Conservation (phyloP, 768 basidiomycete species). For the Trametes cinnabarina region DNA sequence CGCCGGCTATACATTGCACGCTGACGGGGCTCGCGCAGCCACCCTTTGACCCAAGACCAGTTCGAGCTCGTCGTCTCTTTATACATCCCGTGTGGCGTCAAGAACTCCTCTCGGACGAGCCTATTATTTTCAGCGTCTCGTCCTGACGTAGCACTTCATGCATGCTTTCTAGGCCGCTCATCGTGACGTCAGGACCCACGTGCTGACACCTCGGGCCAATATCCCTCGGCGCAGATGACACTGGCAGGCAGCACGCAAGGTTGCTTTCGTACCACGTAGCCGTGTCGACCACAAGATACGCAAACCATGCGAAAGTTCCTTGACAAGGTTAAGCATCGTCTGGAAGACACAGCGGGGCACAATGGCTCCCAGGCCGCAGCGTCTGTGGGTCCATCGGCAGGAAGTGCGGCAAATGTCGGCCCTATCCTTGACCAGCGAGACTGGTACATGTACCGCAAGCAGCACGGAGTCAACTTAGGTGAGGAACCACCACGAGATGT, state of each 20-base stretch:
- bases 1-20: neutral
- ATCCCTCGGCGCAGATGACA: neutral
- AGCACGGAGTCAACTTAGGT: slow-evolving; percentile 84
- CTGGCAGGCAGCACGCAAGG: no score
- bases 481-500: slow-evolving; percentile 20
- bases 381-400: neutral
- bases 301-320: slow-evolving; percentile 1
- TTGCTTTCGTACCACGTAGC: neutral
- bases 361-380: neutral
- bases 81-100: neutral
- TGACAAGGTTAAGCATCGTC: slow-evolving; percentile 1
- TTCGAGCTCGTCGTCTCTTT: neutral
- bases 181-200: neutral
- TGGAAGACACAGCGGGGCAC: neutral
- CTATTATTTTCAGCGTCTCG: neutral
- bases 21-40: neutral
- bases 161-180: neutral
- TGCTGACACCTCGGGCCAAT: neutral
- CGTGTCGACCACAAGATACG: neutral
- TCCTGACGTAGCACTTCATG: neutral
- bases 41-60: neutral
- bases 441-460: slow-evolving; percentile 62
- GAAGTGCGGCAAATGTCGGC: neutral
- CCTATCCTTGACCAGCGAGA: slow-evolving; percentile 26
- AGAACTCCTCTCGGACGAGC: neutral